Percentiles rank a stretch among this genome's conserved stretches.
Evolutionary conservation across 345 rosid genomes (phyloP).

Genomic region (Carallia brachiata): DNA sequence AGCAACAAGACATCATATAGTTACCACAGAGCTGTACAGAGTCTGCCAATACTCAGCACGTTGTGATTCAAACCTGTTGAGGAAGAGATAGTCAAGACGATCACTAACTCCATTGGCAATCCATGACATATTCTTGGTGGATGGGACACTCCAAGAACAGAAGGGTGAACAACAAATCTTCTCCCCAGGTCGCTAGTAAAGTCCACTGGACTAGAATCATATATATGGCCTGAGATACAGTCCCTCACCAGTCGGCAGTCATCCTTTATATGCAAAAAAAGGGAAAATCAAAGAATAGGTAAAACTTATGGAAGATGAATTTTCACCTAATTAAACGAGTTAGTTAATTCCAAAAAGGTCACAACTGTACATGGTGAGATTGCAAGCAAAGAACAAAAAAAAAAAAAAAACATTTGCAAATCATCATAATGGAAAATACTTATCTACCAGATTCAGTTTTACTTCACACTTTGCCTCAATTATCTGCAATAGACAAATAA

Average conservation of each 20-base stretch:
- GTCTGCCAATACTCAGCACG: conserved; percentile 97
- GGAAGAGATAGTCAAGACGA: conserved; percentile 81
- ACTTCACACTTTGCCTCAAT: conserved; percentile 57
- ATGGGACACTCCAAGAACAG: conserved; percentile 60
- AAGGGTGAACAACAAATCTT: conserved; percentile 69
- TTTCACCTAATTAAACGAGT: background rate
- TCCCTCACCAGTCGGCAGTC: conserved; percentile 63
- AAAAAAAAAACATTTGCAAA: background rate
- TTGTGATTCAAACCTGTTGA: conserved; percentile 79
- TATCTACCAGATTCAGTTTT: conserved; percentile 47
- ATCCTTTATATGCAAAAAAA: conserved; percentile 46
- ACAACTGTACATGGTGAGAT: background rate
- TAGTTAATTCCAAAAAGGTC: background rate
- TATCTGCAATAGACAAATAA: conserved; percentile 49
- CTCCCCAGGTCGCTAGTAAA: conserved; percentile 82
- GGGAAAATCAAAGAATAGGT: background rate
- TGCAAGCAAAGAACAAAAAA: background rate
- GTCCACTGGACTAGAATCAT: conserved; percentile 86
- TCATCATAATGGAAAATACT: background rate
- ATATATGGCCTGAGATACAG: conserved; percentile 76
- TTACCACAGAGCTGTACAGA: conserved; percentile 82
- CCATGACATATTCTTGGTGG: conserved; percentile 76
- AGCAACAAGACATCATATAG: conserved; percentile 20
- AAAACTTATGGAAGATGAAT: background rate
- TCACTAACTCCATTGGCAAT: conserved; percentile 68